Evolutionary conservation across 2,329 filamentous ascomycete species (phyloP), one percentile per base, ranked within the genome.

Genomic region (Penicillium sp.): DNA sequence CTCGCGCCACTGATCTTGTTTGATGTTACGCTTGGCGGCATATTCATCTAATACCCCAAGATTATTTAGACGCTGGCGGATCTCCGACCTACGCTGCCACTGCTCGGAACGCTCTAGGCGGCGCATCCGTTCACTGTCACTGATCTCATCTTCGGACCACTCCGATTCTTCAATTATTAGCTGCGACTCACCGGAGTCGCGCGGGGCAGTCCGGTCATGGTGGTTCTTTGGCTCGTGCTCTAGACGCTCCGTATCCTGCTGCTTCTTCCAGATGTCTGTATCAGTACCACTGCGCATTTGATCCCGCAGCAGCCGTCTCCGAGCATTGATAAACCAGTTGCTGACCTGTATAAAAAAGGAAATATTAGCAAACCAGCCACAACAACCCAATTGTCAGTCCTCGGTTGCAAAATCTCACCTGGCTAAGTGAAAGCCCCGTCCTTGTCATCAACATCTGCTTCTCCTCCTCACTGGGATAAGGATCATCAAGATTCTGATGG

Each of bases 401-500:
- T 7, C 21, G 5, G 13, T 45, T 19, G n/a, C 4, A 8, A 38
- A 29, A 40, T 11, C 72, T 62, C 68, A 80, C 78, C 74, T 80
- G 78, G 56, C 88, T 92, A 78, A 95, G 87, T 53, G 90, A 88
- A 29, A 96, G 78, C 0, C 86, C 86, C 0, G 91, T 96, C 68
- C 86, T 80, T 46, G 83, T 82, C 81, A 92, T 91, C 47, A 96
- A 81, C 58, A 89, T 84, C 69, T 92, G 85, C 75, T 96, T 95
- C 76, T 95, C 89, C 61, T 95, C 90, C 72, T 95, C 90, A 5
- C 87, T 92, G 1, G 91, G 91, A 70, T 96, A 96, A 0, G 91
- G 91, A 69, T 94, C 91, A 59, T 86, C 81, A 8, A 92, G 75
- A 72, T 94, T 89, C 19, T 82, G 81, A 50, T 87, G 76, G 63